Base-by-base conservation (phyloP, 2,329 filamentous ascomycete genomes). In the Cladophialophora yegresii region DNA sequence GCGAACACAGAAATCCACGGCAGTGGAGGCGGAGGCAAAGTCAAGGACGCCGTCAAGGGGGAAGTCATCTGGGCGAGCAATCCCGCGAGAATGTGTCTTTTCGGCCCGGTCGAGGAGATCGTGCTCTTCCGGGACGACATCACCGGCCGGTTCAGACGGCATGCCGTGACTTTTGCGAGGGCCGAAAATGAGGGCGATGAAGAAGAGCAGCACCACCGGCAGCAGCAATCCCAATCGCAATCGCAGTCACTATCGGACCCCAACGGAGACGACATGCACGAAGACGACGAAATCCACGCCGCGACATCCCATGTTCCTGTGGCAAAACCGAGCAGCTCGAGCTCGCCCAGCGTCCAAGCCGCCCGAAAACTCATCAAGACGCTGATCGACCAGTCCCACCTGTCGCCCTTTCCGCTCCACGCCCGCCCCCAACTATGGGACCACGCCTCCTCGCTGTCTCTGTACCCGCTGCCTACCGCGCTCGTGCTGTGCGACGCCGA, bases 341-440 rank as follows among this genome's bases (percentile, higher is more conserved):
- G 61, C 32, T 60, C 69, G 68, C 57, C 56, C 61, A 54, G 32
- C 71, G 67, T 78, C 65, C 64, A 74, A 60, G 82, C 85, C 6
- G 89, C 90, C 7, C 85, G 89, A 63, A 90, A 91, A 70, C 83
- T 98, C 1, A 92, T 96, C 72, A 96, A 96, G 75, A 96, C 93
- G 0, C 76, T 99, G 9, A 84, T 99, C 7, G 93, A 96, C 71
- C 95, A 99, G 78, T 91, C 91, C 4, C 90, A 92, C 69, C 84
- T 99, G 10, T 88, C 90, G 0, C 95, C 95, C 0, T 99, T 98
- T 76, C 87, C 91, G 0, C 83, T 92, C n/a, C 79, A 86, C 0
- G 83, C 86, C 33, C 85, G 93, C 0, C 95, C 95, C 0, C 85
- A 96, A 4, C 86, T 96, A 69, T 98, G 95, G 95, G 93, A 97